These are phyloP conservation scores for Thymus quinquecostatus DNA, from an alignment of 257 asterid species.

Conservation along the genomic window DNA sequence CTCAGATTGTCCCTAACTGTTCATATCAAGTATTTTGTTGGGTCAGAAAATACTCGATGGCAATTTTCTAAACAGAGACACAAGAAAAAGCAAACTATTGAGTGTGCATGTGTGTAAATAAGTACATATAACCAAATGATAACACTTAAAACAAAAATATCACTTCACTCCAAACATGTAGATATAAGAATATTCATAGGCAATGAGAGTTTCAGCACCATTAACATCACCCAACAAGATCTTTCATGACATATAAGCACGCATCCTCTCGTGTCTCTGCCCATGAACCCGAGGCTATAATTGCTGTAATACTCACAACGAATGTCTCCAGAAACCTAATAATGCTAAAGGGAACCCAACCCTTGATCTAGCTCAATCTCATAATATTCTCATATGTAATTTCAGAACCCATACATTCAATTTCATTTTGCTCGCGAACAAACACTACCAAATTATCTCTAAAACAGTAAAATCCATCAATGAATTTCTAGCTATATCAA, in stretches of 20 bases:
- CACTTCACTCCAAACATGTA: conserved; percentile 1
- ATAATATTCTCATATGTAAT: neutral
- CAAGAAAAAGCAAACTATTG: conserved; percentile 28
- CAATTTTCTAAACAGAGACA: conserved; percentile 46
- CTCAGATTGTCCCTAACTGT: conserved; percentile 75
- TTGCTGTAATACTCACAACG: neutral
- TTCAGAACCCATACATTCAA: neutral
- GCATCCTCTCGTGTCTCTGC: neutral
- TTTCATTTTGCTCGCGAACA: neutral
- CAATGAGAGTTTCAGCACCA: neutral
- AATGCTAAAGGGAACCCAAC: neutral
- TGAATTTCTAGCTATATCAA: neutral
- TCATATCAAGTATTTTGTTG: conserved; percentile 22
- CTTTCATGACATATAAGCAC: neutral
- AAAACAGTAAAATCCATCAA: neutral
- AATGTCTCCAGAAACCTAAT: neutral
- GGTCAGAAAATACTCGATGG: conserved; percentile 40
- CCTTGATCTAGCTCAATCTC: conserved; percentile 22
- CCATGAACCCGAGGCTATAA: neutral
- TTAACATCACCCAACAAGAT: neutral
- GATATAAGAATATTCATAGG: neutral
- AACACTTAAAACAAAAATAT: conserved; percentile 2
- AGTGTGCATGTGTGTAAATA: neutral
- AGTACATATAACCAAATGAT: neutral
- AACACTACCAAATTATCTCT: neutral